Evolutionary conservation across 2,329 filamentous ascomycete species (phyloP), one percentile per base, ranked within the genome.

Genomic region (Xylaria sp.): DNA sequence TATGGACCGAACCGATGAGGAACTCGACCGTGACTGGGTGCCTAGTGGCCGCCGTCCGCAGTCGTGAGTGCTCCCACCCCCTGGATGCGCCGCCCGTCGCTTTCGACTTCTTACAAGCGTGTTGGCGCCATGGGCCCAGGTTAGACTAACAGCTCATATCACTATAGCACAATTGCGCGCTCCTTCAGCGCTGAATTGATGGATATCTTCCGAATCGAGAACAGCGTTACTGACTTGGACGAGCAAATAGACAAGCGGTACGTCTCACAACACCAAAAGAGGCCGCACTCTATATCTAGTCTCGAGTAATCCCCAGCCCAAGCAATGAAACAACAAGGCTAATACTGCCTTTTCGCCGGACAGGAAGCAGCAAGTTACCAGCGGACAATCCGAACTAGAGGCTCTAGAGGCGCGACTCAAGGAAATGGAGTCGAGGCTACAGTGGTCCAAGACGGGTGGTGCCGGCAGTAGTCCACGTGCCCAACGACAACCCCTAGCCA

Each of bases 131-230:
- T 17, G 27, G 5, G 15, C 37, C 21, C 25, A 49, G 58, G 25
- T 21, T 17, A 21, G 46, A 56, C 70, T 71, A 60, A 72, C 61
- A 52, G 47, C 17, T 19, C 21, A 54, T 67, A 46, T 55, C 62
- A 65, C 47, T 65, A 27, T 77, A 97, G 93, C 66, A 95, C 91
- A 63, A 88, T 97, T 77, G 93, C 93, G 55, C 90, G 87, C 70
- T 92, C 90, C 74, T 97, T 97, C 79, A 94, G 92, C 62, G 83
- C 87, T 44, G 91, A 94, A 75, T 83, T 97, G 63, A 90, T 94
- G 81, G 90, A 92, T 74, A 90, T 96, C 70, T 97, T 97, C 81
- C 90, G 90, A 72, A 88, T 97, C 73, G 91, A 95, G 70, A 90
- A 88, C 76, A 89, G 89, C 69, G 74, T 95, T 60, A 86, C 89